A percentile compares a stretch with the other conserved stretches of the same genome.
phyloP scores from a whole-genome alignment of 306 rosid genomes.

The Vigna unguiculata region DNA sequence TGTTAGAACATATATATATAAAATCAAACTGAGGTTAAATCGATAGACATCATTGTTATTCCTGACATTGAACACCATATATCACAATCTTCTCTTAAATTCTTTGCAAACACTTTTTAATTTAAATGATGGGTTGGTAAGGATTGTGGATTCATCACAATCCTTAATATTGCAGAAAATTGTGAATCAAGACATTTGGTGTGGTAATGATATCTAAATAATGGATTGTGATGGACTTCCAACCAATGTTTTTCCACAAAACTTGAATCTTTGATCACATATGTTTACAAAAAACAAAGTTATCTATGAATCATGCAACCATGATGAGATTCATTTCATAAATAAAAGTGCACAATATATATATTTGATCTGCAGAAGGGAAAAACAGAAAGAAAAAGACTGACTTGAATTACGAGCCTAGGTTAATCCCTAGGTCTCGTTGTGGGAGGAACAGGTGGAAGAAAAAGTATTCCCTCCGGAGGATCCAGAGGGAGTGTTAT shows the following conservation, averaged over 20 bases:
- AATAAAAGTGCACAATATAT: not conserved
- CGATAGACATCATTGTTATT: not conserved
- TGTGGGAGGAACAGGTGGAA: not conserved
- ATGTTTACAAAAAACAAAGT: no score
- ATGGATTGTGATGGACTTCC: no score
- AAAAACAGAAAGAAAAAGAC: not conserved
- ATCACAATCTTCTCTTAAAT: not conserved
- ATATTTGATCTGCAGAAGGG: not conserved
- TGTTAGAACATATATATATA: not conserved
- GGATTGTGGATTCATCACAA: not conserved
- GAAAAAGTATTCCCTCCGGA: conserved; percentile 14
- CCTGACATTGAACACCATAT: not conserved
- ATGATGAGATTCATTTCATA: not conserved
- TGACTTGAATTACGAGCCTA: conserved; percentile 23
- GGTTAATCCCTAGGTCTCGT: conserved; percentile 11
- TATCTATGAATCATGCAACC: not conserved
- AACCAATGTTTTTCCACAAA: no score
- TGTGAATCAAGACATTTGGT: no score
- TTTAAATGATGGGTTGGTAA: not conserved
- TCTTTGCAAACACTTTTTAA: not conserved
- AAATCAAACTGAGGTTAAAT: not conserved
- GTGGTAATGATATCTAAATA: no score
- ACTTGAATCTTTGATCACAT: no score
- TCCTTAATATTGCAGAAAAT: not conserved
- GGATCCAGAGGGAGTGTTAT: conserved; percentile 23